Conservation (phyloP, 768 basidiomycete genomes). For the Boletus pseudopeckii region DNA sequence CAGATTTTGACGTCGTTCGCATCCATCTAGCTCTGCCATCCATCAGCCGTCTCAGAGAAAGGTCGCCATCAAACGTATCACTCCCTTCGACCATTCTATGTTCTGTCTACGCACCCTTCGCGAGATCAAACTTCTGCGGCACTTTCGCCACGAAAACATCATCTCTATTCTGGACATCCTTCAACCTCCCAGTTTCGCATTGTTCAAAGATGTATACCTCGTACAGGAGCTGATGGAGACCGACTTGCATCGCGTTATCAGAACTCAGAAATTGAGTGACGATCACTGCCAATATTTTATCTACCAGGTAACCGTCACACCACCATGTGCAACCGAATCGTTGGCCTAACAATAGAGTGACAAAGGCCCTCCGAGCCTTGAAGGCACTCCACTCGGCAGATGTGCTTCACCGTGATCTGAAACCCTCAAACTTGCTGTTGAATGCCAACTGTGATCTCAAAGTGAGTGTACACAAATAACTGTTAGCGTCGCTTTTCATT, state of each 20-base stretch:
- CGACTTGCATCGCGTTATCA: slow-evolving; percentile 93
- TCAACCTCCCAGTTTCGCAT: slow-evolving; percentile 67
- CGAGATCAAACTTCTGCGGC: slow-evolving; percentile 90
- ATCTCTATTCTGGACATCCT: slow-evolving; percentile 95
- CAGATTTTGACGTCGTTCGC: slow-evolving; percentile 4
- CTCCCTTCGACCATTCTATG: slow-evolving; percentile 93
- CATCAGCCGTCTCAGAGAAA: slow-evolving; percentile 74
- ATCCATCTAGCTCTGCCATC: slow-evolving; percentile 55
- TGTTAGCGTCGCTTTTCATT: slow-evolving; percentile 1
- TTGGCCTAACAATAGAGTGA: slow-evolving; percentile 1
- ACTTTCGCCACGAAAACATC: slow-evolving; percentile 85
- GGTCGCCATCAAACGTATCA: slow-evolving; percentile 96
- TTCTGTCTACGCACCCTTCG: slow-evolving; percentile 81
- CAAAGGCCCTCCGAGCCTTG: slow-evolving; percentile 80
- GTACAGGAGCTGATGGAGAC: slow-evolving; percentile 84
- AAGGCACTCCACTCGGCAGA: slow-evolving; percentile 95
- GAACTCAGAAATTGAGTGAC: slow-evolving; percentile 90
- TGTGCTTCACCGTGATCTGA: slow-evolving; percentile 93
- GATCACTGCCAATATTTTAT: slow-evolving; percentile 98
- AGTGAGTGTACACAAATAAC: slow-evolving; percentile 40
- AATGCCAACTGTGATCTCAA: slow-evolving; percentile 98
- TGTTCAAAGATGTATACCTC: slow-evolving; percentile 83
- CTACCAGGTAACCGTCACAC: slow-evolving; percentile 65
- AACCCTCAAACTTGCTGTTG: slow-evolving; percentile 91
- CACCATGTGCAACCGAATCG: not conserved